Base-by-base conservation (phyloP, 371 early-diverging fungal genomes). In the Rhizomucor pusillus region DNA sequence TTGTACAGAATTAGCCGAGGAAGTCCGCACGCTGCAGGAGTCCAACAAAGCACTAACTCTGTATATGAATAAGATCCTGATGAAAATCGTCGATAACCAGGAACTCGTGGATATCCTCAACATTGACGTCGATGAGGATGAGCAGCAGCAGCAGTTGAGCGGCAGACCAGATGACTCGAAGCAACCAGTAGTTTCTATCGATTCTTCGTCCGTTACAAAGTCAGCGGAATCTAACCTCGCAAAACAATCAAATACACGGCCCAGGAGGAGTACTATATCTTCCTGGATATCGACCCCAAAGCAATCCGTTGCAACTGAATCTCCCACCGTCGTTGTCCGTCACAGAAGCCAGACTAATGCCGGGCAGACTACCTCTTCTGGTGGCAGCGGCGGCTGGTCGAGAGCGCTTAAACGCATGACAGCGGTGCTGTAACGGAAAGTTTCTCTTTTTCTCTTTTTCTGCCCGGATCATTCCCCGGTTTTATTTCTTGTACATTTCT, bases 11-110 rank as follows among this genome's bases (percentile, higher is more conserved):
- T 44, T 67, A 10, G 35, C 54, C 10, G 66, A 62, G 9, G 71
- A 70, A 55, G 58, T 54, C 39, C 47, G 57, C 23, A 19, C 24
- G 13, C 48, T 70, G n/a, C 54, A 63, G 46, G 62, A 63, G 23
- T 63, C 65, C 29, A 70, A 70, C 54, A 63, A 66, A 49, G 71
- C 71, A 16, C 43, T 70, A 13, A 45, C 57, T 16, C 43, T 66
- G 18, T 70, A 70, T 41, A 63, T 70, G 62, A 63, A 70, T 39
- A 70, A 70, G 54, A 63, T 70, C 22, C 57, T 70, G 10, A 33
- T 58, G 5, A 63, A 64, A 43, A 70, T 70, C 43, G 52, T 70
- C 16, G 71, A 56, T 35, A 58, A 66, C 16, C 59, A 65, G 37
- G 51, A 62, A 14, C 39, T 70, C 35, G 61, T 65, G 16, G 68